Evolutionary conservation across 352 stramenopile genomes (phyloP).

Genomic region (Phytophthora multivora): DNA sequence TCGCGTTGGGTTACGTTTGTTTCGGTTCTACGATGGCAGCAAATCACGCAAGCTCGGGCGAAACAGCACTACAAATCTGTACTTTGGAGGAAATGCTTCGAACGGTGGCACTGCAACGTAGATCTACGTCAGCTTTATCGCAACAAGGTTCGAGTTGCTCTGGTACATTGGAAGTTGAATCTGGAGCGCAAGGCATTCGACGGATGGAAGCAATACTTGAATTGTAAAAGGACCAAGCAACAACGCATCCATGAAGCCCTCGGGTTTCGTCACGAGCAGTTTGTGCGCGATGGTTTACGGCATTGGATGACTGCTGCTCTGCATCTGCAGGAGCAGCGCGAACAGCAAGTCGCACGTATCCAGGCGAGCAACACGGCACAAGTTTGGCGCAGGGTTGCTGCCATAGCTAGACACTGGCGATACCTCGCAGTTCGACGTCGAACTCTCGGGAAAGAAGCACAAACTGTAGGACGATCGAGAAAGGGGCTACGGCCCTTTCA

Average conservation of each 20-base stretch:
- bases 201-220: slow-evolving; percentile 43
- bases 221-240: slow-evolving; percentile 35
- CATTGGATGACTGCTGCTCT: slow-evolving; percentile 55
- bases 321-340: slow-evolving; percentile 43
- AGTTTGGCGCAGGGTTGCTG: slow-evolving; percentile 35
- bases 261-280: slow-evolving; percentile 51
- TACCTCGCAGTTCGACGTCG: slow-evolving; percentile 27
- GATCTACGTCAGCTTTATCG: slow-evolving; percentile 16
- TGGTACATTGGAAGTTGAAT: slow-evolving; percentile 64
- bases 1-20: slow-evolving; percentile 38
- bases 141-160: slow-evolving; percentile 31
- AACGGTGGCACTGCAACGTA: slow-evolving; percentile 37
- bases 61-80: slow-evolving; percentile 32
- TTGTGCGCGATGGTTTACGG: slow-evolving; percentile 48
- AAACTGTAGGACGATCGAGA: slow-evolving; percentile 1
- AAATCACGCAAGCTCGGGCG: slow-evolving; percentile 45
- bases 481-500: slow-evolving; percentile 1
- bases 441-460: slow-evolving; percentile 1
- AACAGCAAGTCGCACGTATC: slow-evolving; percentile 19
- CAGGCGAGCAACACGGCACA: slow-evolving; percentile 27
- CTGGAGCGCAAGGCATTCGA: slow-evolving; percentile 37
- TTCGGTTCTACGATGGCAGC: slow-evolving; percentile 43
- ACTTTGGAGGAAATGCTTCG: slow-evolving; percentile 37
- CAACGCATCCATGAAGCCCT: slow-evolving; percentile 52
- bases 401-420: slow-evolving; percentile 42